phyloP scores from a whole-genome alignment of 148 eudicot species.

The Camellia japonica region DNA sequence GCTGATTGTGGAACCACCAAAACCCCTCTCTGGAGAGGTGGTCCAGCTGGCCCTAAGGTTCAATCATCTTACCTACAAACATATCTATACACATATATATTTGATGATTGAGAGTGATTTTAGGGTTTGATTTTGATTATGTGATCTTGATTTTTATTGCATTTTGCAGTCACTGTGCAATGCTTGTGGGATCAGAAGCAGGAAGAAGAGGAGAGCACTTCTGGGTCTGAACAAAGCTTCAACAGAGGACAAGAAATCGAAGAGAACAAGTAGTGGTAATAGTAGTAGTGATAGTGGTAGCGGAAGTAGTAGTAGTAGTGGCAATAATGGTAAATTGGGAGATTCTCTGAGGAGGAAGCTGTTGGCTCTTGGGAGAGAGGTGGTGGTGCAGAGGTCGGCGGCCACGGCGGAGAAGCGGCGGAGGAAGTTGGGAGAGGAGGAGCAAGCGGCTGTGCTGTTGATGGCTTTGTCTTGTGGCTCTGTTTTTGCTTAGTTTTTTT shows the following conservation, averaged over 20 bases:
- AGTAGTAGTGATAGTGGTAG: constrained; percentile 27
- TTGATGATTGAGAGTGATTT: neutral
- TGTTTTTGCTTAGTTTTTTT: constrained; percentile 9
- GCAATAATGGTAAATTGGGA: constrained; percentile 28
- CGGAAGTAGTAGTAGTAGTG: constrained; percentile 18
- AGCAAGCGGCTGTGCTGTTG: constrained; percentile 66
- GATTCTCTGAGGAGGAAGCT: constrained; percentile 50
- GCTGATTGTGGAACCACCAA: constrained; percentile 90
- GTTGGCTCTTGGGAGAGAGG: constrained; percentile 53
- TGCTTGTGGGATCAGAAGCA: constrained; percentile 94
- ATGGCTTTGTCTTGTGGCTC: constrained; percentile 25
- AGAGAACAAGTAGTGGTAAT: constrained; percentile 29
- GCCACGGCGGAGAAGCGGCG: constrained; percentile 48
- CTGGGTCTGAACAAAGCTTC: constrained; percentile 44
- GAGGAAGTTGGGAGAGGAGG: constrained; percentile 70
- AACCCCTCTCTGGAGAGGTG: constrained; percentile 95
- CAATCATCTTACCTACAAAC: neutral
- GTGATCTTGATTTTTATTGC: neutral
- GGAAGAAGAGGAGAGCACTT: constrained; percentile 74
- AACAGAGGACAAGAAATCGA: constrained; percentile 53
- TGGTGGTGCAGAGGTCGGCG: constrained; percentile 65
- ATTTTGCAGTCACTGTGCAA: constrained; percentile 79
- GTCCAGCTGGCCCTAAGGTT: constrained; percentile 99
- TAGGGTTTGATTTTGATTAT: constrained; percentile 15
- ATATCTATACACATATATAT: neutral